Base-by-base conservation (phyloP, 306 rosid species). In the Herpetospermum pedunculosum region DNA sequence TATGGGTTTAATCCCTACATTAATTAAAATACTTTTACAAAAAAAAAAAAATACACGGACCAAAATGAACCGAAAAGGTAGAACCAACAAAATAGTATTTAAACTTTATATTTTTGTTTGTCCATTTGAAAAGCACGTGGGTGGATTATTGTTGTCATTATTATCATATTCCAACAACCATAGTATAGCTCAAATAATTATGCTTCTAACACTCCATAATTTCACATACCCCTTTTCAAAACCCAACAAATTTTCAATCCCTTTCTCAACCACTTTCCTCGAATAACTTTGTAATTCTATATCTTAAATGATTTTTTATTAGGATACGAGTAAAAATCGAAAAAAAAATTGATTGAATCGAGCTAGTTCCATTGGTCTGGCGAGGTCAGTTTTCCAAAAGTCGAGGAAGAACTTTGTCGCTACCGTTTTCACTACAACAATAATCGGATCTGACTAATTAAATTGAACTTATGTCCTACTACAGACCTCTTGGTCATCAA, bases 71-170 rank as follows among this genome's bases (percentile, higher is more conserved):
- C n/a, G n/a, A n/a, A n/a, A n/a, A n/a, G n/a, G n/a, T n/a, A n/a
- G n/a, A n/a, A n/a, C n/a, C n/a, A n/a, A n/a, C n/a, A n/a, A n/a
- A n/a, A n/a, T n/a, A n/a, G n/a, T n/a, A n/a, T n/a, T n/a, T n/a
- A n/a, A n/a, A n/a, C n/a, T n/a, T n/a, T n/a, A n/a, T n/a, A n/a
- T n/a, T n/a, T n/a, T n/a, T n/a, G n/a, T n/a, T n/a, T n/a, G n/a
- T 43, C 35, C 13, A 12, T 67, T 21, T 67, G 72, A 21, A 67
- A 63, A 44, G 50, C 72, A 67, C 72, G 72, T 67, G 72, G 72
- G 35, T 67, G 32, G 52, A 67, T 67, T 67, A 67, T 67, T 40
- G 35, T 38, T 67, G 72, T 23, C 23, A 67, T 67, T 41, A 67
- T 67, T 67, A 67, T 12, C 13, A 41, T 37, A 63, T 63, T 63